phyloP scores from a whole-genome alignment of 371 early-diverging fungal genomes.

The Apophysomyces variabilis region DNA sequence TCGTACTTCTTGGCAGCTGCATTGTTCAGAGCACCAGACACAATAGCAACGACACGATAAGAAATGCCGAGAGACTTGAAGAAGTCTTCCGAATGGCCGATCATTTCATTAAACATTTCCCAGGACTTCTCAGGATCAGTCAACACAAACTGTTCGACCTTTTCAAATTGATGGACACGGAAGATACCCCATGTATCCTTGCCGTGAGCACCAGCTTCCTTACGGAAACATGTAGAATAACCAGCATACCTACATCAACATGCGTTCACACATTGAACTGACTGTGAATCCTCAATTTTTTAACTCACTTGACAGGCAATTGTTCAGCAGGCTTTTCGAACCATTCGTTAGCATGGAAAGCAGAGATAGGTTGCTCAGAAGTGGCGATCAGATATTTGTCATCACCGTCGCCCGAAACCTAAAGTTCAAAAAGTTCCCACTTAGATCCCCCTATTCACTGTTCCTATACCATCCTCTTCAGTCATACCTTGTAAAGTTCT shows the following conservation, averaged over 20 bases:
- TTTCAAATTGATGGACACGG: conserved; percentile 99
- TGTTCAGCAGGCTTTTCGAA: conserved; percentile 90
- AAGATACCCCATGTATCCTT: conserved; percentile 99
- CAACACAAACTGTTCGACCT: conserved; percentile 99
- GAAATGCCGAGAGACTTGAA: conserved; percentile 95
- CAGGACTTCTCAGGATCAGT: conserved; percentile 97
- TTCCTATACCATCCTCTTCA: not conserved
- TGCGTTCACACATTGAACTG: not conserved
- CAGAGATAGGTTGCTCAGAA: conserved; percentile 99
- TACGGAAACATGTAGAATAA: conserved; percentile 99
- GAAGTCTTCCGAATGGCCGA: conserved; percentile 93
- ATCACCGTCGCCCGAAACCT: conserved; percentile 83
- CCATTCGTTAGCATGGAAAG: conserved; percentile 97
- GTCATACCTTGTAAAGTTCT: conserved; percentile 93
- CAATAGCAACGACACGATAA: conserved; percentile 96
- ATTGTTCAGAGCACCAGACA: conserved; percentile 98
- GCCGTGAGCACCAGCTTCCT: conserved; percentile 99
- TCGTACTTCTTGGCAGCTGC: conserved; percentile 99
- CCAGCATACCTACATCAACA: conserved; percentile 79
- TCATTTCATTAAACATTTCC: conserved; percentile 99
- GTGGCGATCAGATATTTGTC: conserved; percentile 99
- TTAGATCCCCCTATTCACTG: too few species aligned
- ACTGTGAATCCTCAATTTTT: not conserved
- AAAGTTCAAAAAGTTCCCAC: too few species aligned
- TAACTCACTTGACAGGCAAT: conserved; percentile 83